These are phyloP conservation scores for Termitomyces sp. DNA, from an alignment of 768 basidiomycete species.

Conservation along the genomic window DNA sequence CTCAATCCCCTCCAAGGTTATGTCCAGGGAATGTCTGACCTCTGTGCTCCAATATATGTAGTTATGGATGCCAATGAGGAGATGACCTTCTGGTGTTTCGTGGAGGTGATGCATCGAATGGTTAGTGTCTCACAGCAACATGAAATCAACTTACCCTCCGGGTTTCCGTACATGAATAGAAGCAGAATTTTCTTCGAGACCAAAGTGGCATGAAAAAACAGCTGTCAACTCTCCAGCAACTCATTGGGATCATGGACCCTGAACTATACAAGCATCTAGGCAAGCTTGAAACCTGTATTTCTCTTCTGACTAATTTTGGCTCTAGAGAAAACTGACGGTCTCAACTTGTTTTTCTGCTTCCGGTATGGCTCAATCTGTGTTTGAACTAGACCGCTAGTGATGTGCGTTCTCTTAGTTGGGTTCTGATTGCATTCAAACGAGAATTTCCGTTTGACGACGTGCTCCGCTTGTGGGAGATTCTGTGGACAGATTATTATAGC, in stretches of 20 bases:
- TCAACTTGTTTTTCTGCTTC: conserved; percentile 98
- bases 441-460: conserved; percentile 94
- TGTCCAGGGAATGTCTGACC: conserved; percentile 98
- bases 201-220: conserved; percentile 99
- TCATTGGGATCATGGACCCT: conserved; percentile 93
- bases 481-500: conserved; percentile 91
- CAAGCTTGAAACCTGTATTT: conserved; percentile 18
- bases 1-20: conserved; percentile 52
- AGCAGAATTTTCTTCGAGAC: conserved; percentile 91
- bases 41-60: conserved; percentile 90
- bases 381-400: not conserved
- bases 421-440: conserved; percentile 91
- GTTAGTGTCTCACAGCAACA: conserved; percentile 34
- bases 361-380: conserved; percentile 45
- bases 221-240: conserved; percentile 79
- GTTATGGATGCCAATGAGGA: conserved; percentile 87
- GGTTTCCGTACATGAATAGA: conserved; percentile 38
- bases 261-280: conserved; percentile 90
- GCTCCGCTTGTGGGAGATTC: conserved; percentile 85
- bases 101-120: conserved; percentile 93
- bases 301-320: not conserved
- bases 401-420: conserved; percentile 52
- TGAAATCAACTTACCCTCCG: not conserved
- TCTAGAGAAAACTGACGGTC: conserved; percentile 78
- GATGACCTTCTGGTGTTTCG: conserved; percentile 95